Evolutionary conservation across 345 rosid genomes (phyloP), one percentile per base, ranked within the genome.

Genomic region (Cardamine resedifolia): DNA sequence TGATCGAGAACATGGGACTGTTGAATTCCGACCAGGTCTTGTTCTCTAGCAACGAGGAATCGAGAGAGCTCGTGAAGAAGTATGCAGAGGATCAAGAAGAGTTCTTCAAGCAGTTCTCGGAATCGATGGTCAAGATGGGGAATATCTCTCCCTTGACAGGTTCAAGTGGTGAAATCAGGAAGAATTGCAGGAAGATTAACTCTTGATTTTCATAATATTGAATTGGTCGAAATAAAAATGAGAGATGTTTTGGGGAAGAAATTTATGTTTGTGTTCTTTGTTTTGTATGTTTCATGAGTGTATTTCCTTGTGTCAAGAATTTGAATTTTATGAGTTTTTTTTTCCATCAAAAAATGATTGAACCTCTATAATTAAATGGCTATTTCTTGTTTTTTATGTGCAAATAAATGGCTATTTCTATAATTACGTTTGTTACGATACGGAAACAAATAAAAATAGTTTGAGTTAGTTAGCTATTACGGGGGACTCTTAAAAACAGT

Each of bases 111-210:
- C 96, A 93, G 58, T 90, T 90, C 36, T 87, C 92, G 12, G 80
- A 83, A 81, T 90, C 97, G 20, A 93, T 93, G 94, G 58, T 90
- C 34, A 90, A 80, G 86, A 90, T 93, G 98, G 93, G 91, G 11
- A 87, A 85, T 64, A 83, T 90, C 72, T 77, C 98, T 62, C 98
- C 98, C n/a, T 59, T 90, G 84, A 93, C 94, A 0, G 94, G 97
- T 20, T 75, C 69, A 0, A 89, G 62, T 73, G 96, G 94, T 64
- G 90, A 93, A 81, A 82, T 93, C 71, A 86, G 98, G 71, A 84
- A 80, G 78, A 44, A 72, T 45, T 93, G 98, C 82, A 82, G 97
- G 85, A 86, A 75, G 79, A 66, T 90, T 41, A 93, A 90, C 67
- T 53, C 82, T 64, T 85, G 80, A 70, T 28, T 41, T 41, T 19